phyloP scores from a whole-genome alignment of 352 stramenopile species.

The Stramenopiles sp. region DNA sequence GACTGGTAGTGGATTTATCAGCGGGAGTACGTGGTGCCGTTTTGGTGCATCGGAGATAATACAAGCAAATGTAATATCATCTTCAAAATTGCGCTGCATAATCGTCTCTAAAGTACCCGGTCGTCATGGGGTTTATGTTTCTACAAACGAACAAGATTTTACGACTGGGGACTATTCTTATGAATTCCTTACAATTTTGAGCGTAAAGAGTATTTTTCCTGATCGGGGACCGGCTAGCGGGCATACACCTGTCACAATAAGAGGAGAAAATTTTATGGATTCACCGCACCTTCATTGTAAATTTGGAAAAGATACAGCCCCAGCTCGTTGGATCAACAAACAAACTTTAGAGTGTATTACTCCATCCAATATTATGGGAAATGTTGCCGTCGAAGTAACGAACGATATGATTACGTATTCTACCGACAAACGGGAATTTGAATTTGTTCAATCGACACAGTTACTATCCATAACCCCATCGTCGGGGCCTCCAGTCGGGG shows the following conservation, averaged over 20 bases:
- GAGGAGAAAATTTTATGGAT: slow-evolving; percentile 23
- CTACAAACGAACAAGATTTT: slow-evolving; percentile 49
- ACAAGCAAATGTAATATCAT: no score
- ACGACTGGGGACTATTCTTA: slow-evolving; percentile 31
- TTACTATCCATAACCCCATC: no score
- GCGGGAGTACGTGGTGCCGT: no score
- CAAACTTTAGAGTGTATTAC: slow-evolving; percentile 25
- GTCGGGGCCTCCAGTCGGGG: no score
- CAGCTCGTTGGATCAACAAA: slow-evolving; percentile 19
- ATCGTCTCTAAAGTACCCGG: no score
- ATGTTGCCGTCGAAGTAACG: slow-evolving; percentile 31
- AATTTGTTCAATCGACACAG: no score
- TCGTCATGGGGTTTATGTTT: no score
- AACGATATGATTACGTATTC: slow-evolving; percentile 29
- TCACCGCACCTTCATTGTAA: slow-evolving; percentile 19
- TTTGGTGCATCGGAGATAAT: no score
- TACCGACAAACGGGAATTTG: slow-evolving; percentile 20
- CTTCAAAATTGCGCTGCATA: no score
- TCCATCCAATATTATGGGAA: slow-evolving; percentile 28
- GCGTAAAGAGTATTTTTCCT: slow-evolving; percentile 32
- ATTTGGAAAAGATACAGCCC: slow-evolving; percentile 16
- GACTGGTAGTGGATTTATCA: no score
- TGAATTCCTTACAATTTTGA: slow-evolving; percentile 29
- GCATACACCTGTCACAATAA: slow-evolving; percentile 35
- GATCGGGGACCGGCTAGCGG: slow-evolving; percentile 31